phyloP scores from a whole-genome alignment of 495 filamentous ascomycete genomes.

The Evansstolkia leycettana region DNA sequence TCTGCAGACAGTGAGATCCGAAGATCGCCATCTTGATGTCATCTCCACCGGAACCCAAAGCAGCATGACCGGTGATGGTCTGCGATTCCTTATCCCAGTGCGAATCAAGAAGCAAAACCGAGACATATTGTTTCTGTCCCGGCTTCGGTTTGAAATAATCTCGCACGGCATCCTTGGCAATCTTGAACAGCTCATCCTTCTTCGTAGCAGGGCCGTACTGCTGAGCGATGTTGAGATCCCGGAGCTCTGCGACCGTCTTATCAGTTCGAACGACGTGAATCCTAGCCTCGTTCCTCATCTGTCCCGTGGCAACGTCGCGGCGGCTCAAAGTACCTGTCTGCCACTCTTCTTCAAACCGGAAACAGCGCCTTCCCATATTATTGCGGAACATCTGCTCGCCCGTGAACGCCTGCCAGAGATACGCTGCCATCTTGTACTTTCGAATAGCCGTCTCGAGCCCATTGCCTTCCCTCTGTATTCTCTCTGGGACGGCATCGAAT shows the following conservation, averaged over 20 bases:
- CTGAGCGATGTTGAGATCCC: conserved; percentile 68
- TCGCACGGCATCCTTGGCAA: conserved; percentile 63
- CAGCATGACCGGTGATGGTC: conserved; percentile 68
- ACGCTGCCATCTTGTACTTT: conserved; percentile 84
- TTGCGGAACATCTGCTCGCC: conserved; percentile 89
- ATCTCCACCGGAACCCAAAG: conserved; percentile 53
- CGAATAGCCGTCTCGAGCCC: conserved; percentile 62
- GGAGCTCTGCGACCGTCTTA: conserved; percentile 76
- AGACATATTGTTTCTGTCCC: conserved; percentile 77
- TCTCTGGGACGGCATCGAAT: conserved; percentile 70
- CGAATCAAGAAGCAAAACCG: conserved; percentile 68
- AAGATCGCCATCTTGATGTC: conserved; percentile 77
- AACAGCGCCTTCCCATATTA: conserved; percentile 68
- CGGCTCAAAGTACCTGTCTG: conserved; percentile 62
- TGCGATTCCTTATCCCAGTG: conserved; percentile 70
- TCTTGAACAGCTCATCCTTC: conserved; percentile 58
- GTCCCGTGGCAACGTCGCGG: conserved; percentile 51
- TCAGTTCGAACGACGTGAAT: conserved; percentile 69
- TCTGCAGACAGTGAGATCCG: conserved; percentile 79
- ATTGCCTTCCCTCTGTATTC: conserved; percentile 67
- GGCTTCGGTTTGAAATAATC: conserved; percentile 58
- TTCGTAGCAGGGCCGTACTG: conserved; percentile 56
- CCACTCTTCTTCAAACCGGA: conserved; percentile 90
- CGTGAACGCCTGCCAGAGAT: conserved; percentile 93
- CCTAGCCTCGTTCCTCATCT: conserved; percentile 80